These are phyloP conservation scores for Fusarium coffeatum DNA, from an alignment of 2,329 filamentous ascomycete genomes.

Conservation along the genomic window DNA sequence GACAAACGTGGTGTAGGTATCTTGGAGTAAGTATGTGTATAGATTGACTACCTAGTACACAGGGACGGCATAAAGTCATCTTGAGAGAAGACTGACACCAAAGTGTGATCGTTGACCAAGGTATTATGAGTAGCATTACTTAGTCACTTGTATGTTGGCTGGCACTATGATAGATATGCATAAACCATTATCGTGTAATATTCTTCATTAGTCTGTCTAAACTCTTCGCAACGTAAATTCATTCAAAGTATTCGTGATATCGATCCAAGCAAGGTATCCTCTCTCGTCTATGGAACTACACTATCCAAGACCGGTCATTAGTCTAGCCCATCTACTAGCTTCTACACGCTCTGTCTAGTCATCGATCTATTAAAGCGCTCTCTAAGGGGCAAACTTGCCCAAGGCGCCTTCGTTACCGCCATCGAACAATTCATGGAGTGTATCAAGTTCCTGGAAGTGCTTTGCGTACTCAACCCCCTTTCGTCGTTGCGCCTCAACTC, in stretches of 20 bases:
- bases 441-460: constrained; percentile 69
- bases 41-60: not conserved
- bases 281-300: constrained; percentile 3
- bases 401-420: constrained; percentile 64
- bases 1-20: not conserved
- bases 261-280: not conserved
- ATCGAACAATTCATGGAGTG: constrained; percentile 63
- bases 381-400: constrained; percentile 59
- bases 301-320: not conserved
- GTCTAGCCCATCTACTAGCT: not conserved
- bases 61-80: not conserved
- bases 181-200: not conserved
- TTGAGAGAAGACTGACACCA: not conserved
- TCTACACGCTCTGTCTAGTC: not conserved
- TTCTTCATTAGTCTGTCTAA: not conserved
- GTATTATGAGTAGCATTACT: not conserved
- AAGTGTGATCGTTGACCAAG: not conserved
- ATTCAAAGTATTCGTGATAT: not conserved
- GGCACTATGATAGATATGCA: not conserved
- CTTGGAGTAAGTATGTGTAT: not conserved
- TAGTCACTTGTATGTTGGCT: too few species aligned
- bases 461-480: constrained; percentile 66
- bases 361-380: constrained; percentile 27
- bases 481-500: constrained; percentile 65
- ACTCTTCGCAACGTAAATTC: not conserved